Evolutionary conservation across 2,329 filamentous ascomycete species (phyloP).

Genomic region (Chrysosporium queenslandicum): DNA sequence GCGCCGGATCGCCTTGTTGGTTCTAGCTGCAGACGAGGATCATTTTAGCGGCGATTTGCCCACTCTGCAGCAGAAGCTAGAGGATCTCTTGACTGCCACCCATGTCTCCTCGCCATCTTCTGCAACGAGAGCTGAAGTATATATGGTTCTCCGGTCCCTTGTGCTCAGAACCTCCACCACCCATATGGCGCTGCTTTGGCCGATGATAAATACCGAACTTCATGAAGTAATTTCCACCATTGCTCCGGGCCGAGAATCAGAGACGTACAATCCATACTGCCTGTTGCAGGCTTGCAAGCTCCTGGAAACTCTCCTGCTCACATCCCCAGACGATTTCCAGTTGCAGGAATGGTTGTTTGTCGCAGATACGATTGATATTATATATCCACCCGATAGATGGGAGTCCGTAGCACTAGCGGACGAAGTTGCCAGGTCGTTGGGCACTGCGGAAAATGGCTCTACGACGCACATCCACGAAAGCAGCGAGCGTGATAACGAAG

Average conservation of each 20-base stretch:
- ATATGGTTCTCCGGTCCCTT: conserved; percentile 75
- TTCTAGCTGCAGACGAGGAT: conserved; percentile 68
- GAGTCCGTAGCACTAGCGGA: conserved; percentile 69
- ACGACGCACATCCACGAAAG: conserved; percentile 17
- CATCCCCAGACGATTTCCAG: conserved; percentile 91
- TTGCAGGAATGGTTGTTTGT: conserved; percentile 98
- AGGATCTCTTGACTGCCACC: conserved; percentile 76
- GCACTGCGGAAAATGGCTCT: conserved; percentile 31
- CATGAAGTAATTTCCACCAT: conserved; percentile 69
- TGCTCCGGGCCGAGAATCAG: conserved; percentile 57
- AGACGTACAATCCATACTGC: conserved; percentile 65
- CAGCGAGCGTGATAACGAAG: conserved; percentile 22
- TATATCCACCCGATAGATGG: conserved; percentile 66
- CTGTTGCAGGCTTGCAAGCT: conserved; percentile 89
- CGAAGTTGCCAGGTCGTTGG: conserved; percentile 68
- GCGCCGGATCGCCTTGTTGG: conserved; percentile 65
- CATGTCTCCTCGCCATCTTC: conserved; percentile 86
- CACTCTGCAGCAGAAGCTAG: conserved; percentile 67
- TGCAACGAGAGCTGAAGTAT: conserved; percentile 76
- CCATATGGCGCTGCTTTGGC: conserved; percentile 80
- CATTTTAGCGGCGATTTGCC: conserved; percentile 68
- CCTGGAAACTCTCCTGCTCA: conserved; percentile 73
- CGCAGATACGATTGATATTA: conserved; percentile 90
- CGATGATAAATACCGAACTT: conserved; percentile 75
- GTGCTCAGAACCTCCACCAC: conserved; percentile 67